phyloP scores from a whole-genome alignment of 139 green algal genomes.

The Chloropicon primus region DNA sequence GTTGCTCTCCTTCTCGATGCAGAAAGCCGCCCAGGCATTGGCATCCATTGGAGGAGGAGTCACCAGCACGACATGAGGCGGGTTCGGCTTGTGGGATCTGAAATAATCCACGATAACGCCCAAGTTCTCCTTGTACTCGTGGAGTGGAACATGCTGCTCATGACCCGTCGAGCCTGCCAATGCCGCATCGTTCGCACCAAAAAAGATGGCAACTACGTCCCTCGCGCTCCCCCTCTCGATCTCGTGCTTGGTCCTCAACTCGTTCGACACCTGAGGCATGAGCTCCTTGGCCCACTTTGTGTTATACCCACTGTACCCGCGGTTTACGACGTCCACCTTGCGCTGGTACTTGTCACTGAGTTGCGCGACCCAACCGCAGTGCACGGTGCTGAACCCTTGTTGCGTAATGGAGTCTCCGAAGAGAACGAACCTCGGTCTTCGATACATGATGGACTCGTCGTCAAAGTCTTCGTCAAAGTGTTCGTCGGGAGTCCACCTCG shows the following conservation, averaged over 20 bases:
- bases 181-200: slow-evolving; percentile 86
- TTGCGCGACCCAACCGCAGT: slow-evolving; percentile 39
- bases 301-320: slow-evolving; percentile 84
- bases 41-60: not conserved
- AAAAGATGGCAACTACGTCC: slow-evolving; percentile 60
- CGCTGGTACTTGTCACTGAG: slow-evolving; percentile 26
- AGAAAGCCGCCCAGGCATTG: not conserved
- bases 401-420: slow-evolving; percentile 72
- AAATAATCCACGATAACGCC: not conserved
- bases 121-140: slow-evolving; percentile 22
- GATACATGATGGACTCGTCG: not conserved
- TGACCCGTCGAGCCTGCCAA: slow-evolving; percentile 41
- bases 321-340: slow-evolving; percentile 53
- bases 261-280: slow-evolving; percentile 30
- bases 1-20: not conserved
- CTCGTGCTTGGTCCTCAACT: no score
- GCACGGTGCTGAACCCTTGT: slow-evolving; percentile 25
- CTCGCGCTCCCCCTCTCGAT: not conserved
- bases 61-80: not conserved
- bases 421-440: slow-evolving; percentile 30
- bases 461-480: no score
- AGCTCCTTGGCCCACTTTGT: slow-evolving; percentile 55
- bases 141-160: slow-evolving; percentile 70
- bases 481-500: no score
- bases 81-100: not conserved